Conservation (phyloP, 176 grass and related monocot species). For the Saccharum officinarum region DNA sequence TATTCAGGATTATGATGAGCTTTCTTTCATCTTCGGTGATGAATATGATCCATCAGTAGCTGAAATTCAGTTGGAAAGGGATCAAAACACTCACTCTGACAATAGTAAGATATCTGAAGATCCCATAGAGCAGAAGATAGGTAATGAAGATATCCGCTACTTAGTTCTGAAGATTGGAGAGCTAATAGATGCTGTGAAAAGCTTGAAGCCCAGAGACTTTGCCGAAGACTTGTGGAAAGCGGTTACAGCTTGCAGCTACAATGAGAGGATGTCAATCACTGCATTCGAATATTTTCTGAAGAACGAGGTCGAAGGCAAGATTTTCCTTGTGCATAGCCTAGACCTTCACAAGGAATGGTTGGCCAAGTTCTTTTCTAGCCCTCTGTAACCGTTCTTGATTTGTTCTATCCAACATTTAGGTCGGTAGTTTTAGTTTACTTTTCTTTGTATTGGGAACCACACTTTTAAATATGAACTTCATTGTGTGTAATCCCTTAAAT, state of each 20-base stretch:
- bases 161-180: constrained; percentile 43
- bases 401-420: constrained; percentile 11
- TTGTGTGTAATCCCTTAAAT: background rate
- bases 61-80: no score
- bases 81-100: no score
- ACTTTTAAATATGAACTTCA: background rate
- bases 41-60: background rate
- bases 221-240: constrained; percentile 27
- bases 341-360: constrained; percentile 38
- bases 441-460: background rate
- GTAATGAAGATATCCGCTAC: background rate
- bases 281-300: constrained; percentile 46
- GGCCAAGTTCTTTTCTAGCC: constrained; percentile 33
- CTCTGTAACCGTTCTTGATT: constrained; percentile 19
- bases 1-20: no score
- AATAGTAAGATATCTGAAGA: background rate
- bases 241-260: constrained; percentile 27
- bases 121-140: background rate
- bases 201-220: constrained; percentile 39
- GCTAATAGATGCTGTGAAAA: constrained; percentile 29
- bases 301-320: constrained; percentile 41
- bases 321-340: constrained; percentile 37
- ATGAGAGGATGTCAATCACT: constrained; percentile 31
- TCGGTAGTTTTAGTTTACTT: background rate
- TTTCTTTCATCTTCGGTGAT: constrained; percentile 10